These are phyloP conservation scores for Nicotiana paniculata DNA, from an alignment of 257 asterid species.

Conservation along the genomic window DNA sequence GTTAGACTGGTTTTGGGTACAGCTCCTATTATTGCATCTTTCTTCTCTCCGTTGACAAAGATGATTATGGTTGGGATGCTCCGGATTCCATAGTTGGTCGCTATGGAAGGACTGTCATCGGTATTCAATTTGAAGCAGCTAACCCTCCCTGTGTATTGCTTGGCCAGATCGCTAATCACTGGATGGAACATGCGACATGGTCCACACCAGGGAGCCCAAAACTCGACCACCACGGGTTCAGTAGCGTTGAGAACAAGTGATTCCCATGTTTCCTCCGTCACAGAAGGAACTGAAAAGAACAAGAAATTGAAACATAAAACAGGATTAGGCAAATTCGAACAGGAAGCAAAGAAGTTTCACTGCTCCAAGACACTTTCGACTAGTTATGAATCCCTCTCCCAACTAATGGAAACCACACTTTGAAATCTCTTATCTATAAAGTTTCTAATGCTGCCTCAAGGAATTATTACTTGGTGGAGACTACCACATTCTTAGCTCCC, in stretches of 20 bases:
- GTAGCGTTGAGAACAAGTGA: conserved; percentile 18
- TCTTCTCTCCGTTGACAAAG: conserved; percentile 21
- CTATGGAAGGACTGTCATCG: conserved; percentile 17
- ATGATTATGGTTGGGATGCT: conserved; percentile 28
- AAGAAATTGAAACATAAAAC: background rate
- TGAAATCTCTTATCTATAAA: too few relatives aligned
- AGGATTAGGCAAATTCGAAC: background rate
- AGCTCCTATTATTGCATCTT: conserved; percentile 25
- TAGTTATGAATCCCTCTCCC: background rate
- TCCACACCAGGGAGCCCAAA: conserved; percentile 35
- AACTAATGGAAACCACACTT: too few relatives aligned
- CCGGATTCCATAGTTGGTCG: conserved; percentile 22
- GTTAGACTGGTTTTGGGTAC: conserved; percentile 25
- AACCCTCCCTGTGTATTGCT: conserved; percentile 11
- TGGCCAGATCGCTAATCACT: conserved; percentile 20
- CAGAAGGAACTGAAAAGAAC: conserved; percentile 17
- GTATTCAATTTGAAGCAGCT: conserved; percentile 23
- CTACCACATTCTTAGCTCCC: too few relatives aligned
- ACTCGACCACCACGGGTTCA: conserved; percentile 22
- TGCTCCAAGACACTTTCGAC: background rate
- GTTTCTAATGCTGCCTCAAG: too few relatives aligned
- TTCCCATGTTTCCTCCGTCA: conserved; percentile 21
- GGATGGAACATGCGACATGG: conserved; percentile 32
- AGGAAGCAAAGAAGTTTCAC: background rate
- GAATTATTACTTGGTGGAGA: too few relatives aligned